Conservation (phyloP, 352 stramenopile genomes). For the Phytophthora chlamydospora region DNA sequence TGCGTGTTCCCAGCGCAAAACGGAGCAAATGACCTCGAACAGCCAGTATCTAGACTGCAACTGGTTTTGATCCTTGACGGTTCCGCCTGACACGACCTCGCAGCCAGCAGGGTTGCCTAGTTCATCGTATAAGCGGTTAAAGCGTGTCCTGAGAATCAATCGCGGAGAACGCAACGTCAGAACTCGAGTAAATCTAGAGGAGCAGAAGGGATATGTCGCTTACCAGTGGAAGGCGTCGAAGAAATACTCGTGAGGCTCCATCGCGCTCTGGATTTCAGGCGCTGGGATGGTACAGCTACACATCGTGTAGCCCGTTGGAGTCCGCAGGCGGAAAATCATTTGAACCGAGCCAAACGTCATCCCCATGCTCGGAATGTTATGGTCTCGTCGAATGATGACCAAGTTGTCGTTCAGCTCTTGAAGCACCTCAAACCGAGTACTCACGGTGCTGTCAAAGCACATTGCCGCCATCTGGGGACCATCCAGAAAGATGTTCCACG, state of each 20-base stretch:
- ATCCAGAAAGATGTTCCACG: constrained; percentile 45
- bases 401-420: constrained; percentile 61
- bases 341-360: constrained; percentile 60
- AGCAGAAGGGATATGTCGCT: background rate
- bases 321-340: constrained; percentile 63
- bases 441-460: constrained; percentile 44
- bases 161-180: background rate
- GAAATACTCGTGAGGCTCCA: constrained; percentile 56
- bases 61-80: constrained; percentile 48
- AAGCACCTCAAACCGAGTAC: constrained; percentile 48
- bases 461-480: constrained; percentile 35
- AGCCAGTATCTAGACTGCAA: constrained; percentile 56
- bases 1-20: constrained; percentile 58
- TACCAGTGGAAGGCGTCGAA: constrained; percentile 65
- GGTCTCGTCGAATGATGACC: constrained; percentile 52
- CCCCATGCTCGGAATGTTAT: constrained; percentile 44
- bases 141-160: constrained; percentile 39
- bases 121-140: constrained; percentile 54
- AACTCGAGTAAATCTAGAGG: background rate
- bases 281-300: constrained; percentile 60
- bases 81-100: constrained; percentile 56
- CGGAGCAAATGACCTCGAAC: constrained; percentile 64
- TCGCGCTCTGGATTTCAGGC: constrained; percentile 47
- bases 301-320: constrained; percentile 50
- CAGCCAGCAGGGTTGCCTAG: constrained; percentile 41